Base-by-base conservation (phyloP, 768 basidiomycete species). In the Tylopilus subfusipes region DNA sequence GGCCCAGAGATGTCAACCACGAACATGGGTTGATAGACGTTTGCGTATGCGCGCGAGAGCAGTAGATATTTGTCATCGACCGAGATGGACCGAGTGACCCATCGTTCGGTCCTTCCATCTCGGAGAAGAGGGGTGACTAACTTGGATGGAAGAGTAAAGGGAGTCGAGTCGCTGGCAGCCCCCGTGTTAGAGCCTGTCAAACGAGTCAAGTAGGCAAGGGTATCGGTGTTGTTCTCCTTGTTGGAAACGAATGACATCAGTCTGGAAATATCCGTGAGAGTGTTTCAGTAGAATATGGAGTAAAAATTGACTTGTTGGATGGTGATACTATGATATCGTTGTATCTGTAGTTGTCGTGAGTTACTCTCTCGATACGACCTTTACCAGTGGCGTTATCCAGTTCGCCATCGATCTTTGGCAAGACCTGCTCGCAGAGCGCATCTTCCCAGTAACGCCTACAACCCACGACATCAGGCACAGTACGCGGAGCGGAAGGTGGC, bases 361-460 rank as follows among this genome's bases (percentile, higher is more conserved):
- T 77, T n/a, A 77, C 50, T 30, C 74, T 67, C 60, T 77, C 75
- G 42, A 76, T 67, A 16, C 76, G 73, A 14, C 75, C 72, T 38
- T 58, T 66, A 11, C 76, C 73, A 27, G 76, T 75, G 24, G 58
- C 43, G 55, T 76, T 76, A 50, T 73, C 65, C 16, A 75, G 63
- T 52, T 77, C 75, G 14, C 67, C 63, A 30, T 73, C 69, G 29
- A 76, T 68, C n/a, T 50, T 63, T 16, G 72, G 73, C 25, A 76
- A 48, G 19, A 56, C 56, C 8, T 52, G 57, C 9, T 65, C 56
- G 18, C 62, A 63, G 33, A 64, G 52, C 16, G 55, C 33, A 30
- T 77, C 72, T 46, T 76, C 75, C 76, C 76, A 77, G 59, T 76
- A 74, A 30, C 76, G 75, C 73, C 73, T 74, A 19, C 21, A 44